Percentiles rank a stretch among this genome's conserved stretches.
Conservation (phyloP, 495 filamentous ascomycete species). For the Annulohypoxylon stygium region DNA sequence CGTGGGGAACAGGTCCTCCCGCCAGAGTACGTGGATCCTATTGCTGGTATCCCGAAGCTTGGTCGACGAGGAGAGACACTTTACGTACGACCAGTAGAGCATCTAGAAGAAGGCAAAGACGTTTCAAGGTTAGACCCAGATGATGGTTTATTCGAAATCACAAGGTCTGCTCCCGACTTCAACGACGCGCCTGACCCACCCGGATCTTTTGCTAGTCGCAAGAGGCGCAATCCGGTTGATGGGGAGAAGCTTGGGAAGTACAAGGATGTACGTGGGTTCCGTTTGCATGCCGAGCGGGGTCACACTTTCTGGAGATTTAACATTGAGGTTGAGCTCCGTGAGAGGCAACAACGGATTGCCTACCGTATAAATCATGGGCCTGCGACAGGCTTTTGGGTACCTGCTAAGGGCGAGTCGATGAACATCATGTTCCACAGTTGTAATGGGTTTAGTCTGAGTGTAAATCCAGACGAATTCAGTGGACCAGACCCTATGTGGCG, state of each 20-base stretch:
- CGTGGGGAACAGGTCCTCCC: slow-evolving; percentile 73
- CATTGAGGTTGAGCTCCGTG: slow-evolving; percentile 86
- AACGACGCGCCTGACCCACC: slow-evolving; percentile 54
- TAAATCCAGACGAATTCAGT: slow-evolving; percentile 80
- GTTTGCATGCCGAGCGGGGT: slow-evolving; percentile 86
- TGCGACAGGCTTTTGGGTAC: slow-evolving; percentile 94
- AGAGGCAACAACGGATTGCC: slow-evolving; percentile 84
- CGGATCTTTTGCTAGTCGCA: slow-evolving; percentile 61
- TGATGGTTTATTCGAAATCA: slow-evolving; percentile 80
- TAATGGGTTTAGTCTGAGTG: slow-evolving; percentile 91
- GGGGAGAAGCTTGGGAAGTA: slow-evolving; percentile 82
- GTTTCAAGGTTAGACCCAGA: slow-evolving; percentile 82
- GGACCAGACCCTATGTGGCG: slow-evolving; percentile 97
- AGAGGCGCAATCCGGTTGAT: slow-evolving; percentile 65
- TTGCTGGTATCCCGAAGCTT: slow-evolving; percentile 87
- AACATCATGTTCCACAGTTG: slow-evolving; percentile 99
- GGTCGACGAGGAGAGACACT: slow-evolving; percentile 82
- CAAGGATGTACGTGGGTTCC: slow-evolving; percentile 81
- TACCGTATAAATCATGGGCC: slow-evolving; percentile 96
- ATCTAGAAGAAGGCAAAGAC: slow-evolving; percentile 78
- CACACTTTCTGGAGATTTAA: slow-evolving; percentile 98
- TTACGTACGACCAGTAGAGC: slow-evolving; percentile 87
- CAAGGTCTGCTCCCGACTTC: slow-evolving; percentile 57
- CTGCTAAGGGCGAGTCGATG: slow-evolving; percentile 87
- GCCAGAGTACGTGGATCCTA: slow-evolving; percentile 87